Evolutionary conservation across 768 basidiomycete species (phyloP).

Genomic region (Termitomyces titanicus): DNA sequence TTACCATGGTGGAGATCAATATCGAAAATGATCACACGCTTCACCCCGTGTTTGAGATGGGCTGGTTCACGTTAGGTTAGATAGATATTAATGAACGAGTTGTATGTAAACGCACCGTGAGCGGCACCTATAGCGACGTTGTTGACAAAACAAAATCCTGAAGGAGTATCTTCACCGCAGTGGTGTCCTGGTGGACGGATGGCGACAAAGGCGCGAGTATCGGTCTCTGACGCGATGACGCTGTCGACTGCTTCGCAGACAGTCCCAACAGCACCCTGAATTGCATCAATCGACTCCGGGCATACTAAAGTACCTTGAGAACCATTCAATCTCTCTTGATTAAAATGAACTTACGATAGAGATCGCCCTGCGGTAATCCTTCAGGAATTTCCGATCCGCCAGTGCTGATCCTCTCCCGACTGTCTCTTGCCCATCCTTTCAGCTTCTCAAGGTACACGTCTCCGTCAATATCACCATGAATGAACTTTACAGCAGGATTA

Average conservation of each 20-base stretch:
- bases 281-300: conserved; percentile 68
- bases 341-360: conserved; percentile 60
- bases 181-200: conserved; percentile 94
- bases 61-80: conserved; percentile 41
- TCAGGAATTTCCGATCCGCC: conserved; percentile 76
- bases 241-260: conserved; percentile 86
- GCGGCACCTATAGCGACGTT: conserved; percentile 90
- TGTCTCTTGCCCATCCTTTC: conserved; percentile 54
- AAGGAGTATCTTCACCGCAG: conserved; percentile 85
- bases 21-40: conserved; percentile 83
- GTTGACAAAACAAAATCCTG: conserved; percentile 94
- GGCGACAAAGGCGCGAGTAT: conserved; percentile 55
- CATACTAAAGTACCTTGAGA: conserved; percentile 51
- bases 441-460: conserved; percentile 68
- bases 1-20: conserved; percentile 89
- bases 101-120: conserved; percentile 59
- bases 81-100: not conserved
- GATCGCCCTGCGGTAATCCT: conserved; percentile 68
- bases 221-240: conserved; percentile 34
- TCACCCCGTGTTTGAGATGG: conserved; percentile 73
- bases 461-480: conserved; percentile 68
- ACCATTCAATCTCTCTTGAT: not conserved
- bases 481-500: conserved; percentile 64
- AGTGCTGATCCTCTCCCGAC: conserved; percentile 53
- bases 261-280: conserved; percentile 78